A percentile compares a stretch with the other conserved stretches of the same genome.
Conservation (phyloP, 139 green algal genomes). For the Volvox africanus region DNA sequence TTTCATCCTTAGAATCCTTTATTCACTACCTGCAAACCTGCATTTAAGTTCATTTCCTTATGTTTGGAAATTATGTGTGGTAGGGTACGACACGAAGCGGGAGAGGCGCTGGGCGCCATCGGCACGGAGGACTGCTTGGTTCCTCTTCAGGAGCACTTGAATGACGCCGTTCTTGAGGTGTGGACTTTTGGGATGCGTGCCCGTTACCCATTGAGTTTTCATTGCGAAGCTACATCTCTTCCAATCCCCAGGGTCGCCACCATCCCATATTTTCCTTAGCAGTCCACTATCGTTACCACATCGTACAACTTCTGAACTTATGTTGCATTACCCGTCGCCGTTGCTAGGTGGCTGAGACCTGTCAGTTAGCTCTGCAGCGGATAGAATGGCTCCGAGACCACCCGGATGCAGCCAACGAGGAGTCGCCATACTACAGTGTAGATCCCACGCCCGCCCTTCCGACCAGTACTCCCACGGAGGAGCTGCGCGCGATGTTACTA, state of each 20-base stretch:
- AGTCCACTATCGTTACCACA: no score
- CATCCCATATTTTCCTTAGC: no score
- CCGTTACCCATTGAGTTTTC: no score
- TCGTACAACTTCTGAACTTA: no score
- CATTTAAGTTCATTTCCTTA: no score
- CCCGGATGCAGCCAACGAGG: conserved; percentile 54
- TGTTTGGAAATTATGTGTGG: background rate
- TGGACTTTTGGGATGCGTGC: no score
- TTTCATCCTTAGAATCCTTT: no score
- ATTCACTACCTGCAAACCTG: no score
- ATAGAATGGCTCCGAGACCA: conserved; percentile 77
- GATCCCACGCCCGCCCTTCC: conserved; percentile 93
- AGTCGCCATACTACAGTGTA: conserved; percentile 88
- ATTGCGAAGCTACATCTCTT: no score
- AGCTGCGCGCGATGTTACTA: conserved; percentile 77
- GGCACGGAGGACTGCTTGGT: conserved; percentile 76
- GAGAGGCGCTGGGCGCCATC: conserved; percentile 92
- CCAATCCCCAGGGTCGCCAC: no score
- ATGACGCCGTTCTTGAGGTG: conserved; percentile 74
- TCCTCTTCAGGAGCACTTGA: conserved; percentile 69
- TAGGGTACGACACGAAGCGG: conserved; percentile 93
- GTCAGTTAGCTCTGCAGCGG: conserved; percentile 92
- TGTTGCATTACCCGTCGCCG: no score
- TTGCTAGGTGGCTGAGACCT: conserved; percentile 94
- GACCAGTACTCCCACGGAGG: conserved; percentile 62